Conservation (phyloP, 1,284 basidiomycete species). For the Sanghuangporus baumii region DNA sequence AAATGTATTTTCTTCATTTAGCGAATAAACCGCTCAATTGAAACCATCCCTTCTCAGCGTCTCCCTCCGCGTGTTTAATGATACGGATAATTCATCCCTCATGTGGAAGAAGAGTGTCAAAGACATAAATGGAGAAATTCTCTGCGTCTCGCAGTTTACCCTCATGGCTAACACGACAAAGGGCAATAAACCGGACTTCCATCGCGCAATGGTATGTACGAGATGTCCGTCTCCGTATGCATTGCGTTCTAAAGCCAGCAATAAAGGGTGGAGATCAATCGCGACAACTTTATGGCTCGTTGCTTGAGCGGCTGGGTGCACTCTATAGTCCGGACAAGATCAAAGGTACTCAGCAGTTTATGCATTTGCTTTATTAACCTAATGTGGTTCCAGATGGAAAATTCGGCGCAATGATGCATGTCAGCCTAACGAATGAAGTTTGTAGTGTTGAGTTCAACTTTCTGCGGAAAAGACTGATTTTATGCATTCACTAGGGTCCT, state of each 20-base stretch:
- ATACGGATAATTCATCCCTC: constrained; percentile 42
- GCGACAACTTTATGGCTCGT: constrained; percentile 64
- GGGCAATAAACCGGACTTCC: constrained; percentile 87
- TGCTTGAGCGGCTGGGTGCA: constrained; percentile 61
- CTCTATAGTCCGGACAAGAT: constrained; percentile 71
- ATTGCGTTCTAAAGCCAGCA: not conserved
- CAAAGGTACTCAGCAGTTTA: constrained; percentile 47
- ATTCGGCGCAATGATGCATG: constrained; percentile 93
- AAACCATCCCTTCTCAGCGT: constrained; percentile 39
- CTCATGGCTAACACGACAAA: constrained; percentile 83
- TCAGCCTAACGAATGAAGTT: constrained; percentile 81
- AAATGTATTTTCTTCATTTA: constrained; percentile 48
- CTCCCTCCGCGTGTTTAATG: constrained; percentile 67
- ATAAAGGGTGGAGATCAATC: constrained; percentile 31
- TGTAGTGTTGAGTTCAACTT: constrained; percentile 19
- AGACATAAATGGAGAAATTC: constrained; percentile 79
- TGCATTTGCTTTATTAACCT: constrained; percentile 1
- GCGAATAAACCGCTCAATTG: not conserved
- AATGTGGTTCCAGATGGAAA: constrained; percentile 58
- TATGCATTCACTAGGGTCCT: constrained; percentile 51
- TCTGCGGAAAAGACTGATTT: constrained; percentile 12
- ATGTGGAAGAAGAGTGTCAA: constrained; percentile 84
- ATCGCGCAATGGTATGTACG: constrained; percentile 74
- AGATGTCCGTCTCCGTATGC: constrained; percentile 7
- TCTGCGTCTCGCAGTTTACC: constrained; percentile 92